Evolutionary conservation across 1,284 basidiomycete species (phyloP), one percentile per base, ranked within the genome.

Genomic region (Blastosporella zonata): DNA sequence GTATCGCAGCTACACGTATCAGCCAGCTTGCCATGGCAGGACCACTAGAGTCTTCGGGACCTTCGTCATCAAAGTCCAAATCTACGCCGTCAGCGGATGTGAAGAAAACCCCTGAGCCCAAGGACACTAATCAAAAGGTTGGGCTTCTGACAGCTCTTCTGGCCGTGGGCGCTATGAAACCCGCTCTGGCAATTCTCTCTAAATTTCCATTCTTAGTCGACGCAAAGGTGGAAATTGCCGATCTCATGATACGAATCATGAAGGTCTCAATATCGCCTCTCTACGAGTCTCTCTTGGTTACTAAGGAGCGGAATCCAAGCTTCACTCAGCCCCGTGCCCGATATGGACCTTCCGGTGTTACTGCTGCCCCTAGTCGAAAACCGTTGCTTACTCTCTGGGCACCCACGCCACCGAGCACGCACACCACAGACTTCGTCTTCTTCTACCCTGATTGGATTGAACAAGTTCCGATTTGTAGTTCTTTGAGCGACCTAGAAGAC

Each of bases 21-120:
- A 97, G 90, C 59, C 87, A 90, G 28, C 73, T 95, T 15, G 87
- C 93, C 0, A 88, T 92, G 80, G 92, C 95, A 15, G 93, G 91
- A 1, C 90, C 96, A 1, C 72, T 97, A 13, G 85, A 88, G 52
- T 87, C 89, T 12, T 31, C 51, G 17, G 55, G 70, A 43, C 53
- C 69, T 49, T 65, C 68, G 29, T 50, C 48, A 27, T 40, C 70
- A 3, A 74, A 73, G 47, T 40, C 67, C 5, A 73, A 72, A 57
- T 45, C 60, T 17, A 49, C 70, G 12, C 47, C 64, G 6, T 57
- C 62, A 21, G 58, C 68, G 31, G 75, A 85, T 55, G 58, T 62
- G 5, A 79, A 77, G 59, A 77, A 75, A 54, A 49, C 58, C 0
- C 33, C 62, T 4, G 75, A 79, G 35, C 53, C 65, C 23, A 87